Base-by-base conservation (phyloP, 345 rosid genomes). In the Eucalyptus tenuipes region DNA sequence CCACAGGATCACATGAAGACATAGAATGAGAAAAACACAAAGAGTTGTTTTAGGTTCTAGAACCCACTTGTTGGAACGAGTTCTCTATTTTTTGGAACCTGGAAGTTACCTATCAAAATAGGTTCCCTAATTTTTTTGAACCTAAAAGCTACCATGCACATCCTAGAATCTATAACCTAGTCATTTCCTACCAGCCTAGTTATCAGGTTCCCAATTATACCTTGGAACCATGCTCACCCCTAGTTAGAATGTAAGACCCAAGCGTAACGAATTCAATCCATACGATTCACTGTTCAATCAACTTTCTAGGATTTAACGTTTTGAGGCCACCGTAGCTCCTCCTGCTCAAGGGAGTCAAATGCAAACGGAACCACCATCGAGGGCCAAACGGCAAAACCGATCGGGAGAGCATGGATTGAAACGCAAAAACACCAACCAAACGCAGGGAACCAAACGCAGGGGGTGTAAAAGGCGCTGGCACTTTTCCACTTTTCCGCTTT, bases 101-200 rank as follows among this genome's bases (percentile, higher is more conserved):
- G 4, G 0, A 55, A 55, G 3, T 24, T 55, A 55, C 13, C 3
- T 22, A 24, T 4, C 0, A 1, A 0, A 55, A 9, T 10, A 55
- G 0, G 3, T 24, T 55, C 1, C 1, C 1, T 10, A 24, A 55
- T 55, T 24, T 55, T 55, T 55, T 55, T 4, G 5, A 55, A 55
- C 29, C 2, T 24, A 0, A 55, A 55, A 24, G 13, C 13, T 55
- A 55, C 61, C 29, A 0, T 24, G 29, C 4, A 10, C 6, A 55
- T 55, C 3, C 29, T 24, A 55, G 6, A 55, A 22, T 55, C 13
- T 24, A 24, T 0, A 55, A 55, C 61, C 25, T 1, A 52, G 0
- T 7, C 24, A 1, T 18, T 52, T 52, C 55, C 1, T 52, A 52
- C 7, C 0, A 9, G 4, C 55, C 7, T 5, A 49, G 18, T 52